Evolutionary conservation across 192 early-diverging fungal genomes (phyloP).

Genomic region (Coemansia sp.): DNA sequence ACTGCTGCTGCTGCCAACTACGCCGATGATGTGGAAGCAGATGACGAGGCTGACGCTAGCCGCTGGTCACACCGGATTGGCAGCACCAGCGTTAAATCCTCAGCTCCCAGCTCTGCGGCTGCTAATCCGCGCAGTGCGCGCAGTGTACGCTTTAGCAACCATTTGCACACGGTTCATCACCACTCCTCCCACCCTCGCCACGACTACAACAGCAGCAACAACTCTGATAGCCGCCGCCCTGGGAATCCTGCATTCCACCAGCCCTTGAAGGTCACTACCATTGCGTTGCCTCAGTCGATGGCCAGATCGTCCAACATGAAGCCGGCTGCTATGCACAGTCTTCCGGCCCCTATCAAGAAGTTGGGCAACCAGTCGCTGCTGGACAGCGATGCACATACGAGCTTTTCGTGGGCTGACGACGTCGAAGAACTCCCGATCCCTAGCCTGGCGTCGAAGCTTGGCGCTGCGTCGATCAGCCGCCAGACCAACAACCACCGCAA

Average conservation of each 20-base stretch:
- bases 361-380: constrained; percentile 10
- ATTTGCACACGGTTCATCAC: neutral
- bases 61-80: constrained; percentile 15
- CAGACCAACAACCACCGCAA: neutral
- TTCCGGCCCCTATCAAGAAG: constrained; percentile 29
- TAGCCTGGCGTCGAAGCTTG: constrained; percentile 20
- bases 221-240: neutral
- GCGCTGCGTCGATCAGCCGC: constrained; percentile 8
- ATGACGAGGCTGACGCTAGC: constrained; percentile 42
- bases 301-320: neutral
- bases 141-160: constrained; percentile 13
- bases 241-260: neutral
- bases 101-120: neutral
- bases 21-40: constrained; percentile 35
- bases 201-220: neutral
- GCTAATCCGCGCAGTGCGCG: neutral
- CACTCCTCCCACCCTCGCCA: neutral
- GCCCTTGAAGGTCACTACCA: neutral
- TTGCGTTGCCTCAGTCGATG: neutral
- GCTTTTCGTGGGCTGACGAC: constrained; percentile 57
- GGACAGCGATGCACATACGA: constrained; percentile 18
- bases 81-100: neutral
- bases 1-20: constrained; percentile 5
- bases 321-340: constrained; percentile 37
- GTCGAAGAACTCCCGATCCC: constrained; percentile 54